Evolutionary conservation across 805 yeast genomes (phyloP).

Genomic region (Suhomyces sp.): DNA sequence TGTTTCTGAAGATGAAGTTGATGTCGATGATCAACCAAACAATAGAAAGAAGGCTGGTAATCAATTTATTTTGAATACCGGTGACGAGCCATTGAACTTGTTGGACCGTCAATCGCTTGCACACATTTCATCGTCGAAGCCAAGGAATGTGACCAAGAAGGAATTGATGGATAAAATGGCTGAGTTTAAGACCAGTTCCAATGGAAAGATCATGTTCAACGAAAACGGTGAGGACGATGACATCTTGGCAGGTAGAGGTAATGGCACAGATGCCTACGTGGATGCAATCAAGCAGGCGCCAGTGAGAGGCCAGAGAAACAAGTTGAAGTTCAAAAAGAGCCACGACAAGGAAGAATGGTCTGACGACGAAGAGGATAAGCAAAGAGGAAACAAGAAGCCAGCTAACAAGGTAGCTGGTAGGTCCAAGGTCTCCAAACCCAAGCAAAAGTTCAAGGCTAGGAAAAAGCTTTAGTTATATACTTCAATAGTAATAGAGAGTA

Average conservation of each 20-base stretch:
- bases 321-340: conserved; percentile 76
- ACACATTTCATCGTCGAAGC: conserved; percentile 84
- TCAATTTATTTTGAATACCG: conserved; percentile 75
- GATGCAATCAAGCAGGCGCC: conserved; percentile 95
- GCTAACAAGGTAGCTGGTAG: conserved; percentile 15
- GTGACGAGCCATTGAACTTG: conserved; percentile 80
- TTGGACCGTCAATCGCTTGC: conserved; percentile 82
- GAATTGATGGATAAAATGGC: conserved; percentile 33
- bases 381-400: neutral
- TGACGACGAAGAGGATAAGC: conserved; percentile 43
- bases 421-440: conserved; percentile 33
- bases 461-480: conserved; percentile 48
- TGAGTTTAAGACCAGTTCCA: conserved; percentile 45
- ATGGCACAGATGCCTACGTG: conserved; percentile 85
- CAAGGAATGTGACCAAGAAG: conserved; percentile 54
- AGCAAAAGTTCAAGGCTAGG: conserved; percentile 54
- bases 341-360: conserved; percentile 47
- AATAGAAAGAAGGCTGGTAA: conserved; percentile 32
- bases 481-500: neutral
- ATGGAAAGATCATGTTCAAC: conserved; percentile 68
- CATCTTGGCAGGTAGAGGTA: conserved; percentile 36
- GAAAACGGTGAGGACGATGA: conserved; percentile 41
- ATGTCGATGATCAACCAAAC: conserved; percentile 43
- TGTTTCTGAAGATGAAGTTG: conserved; percentile 58
- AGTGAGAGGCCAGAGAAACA: conserved; percentile 88